These are phyloP conservation scores for Gloeostereum incarnatum DNA, from an alignment of 768 basidiomycete species.

Conservation along the genomic window DNA sequence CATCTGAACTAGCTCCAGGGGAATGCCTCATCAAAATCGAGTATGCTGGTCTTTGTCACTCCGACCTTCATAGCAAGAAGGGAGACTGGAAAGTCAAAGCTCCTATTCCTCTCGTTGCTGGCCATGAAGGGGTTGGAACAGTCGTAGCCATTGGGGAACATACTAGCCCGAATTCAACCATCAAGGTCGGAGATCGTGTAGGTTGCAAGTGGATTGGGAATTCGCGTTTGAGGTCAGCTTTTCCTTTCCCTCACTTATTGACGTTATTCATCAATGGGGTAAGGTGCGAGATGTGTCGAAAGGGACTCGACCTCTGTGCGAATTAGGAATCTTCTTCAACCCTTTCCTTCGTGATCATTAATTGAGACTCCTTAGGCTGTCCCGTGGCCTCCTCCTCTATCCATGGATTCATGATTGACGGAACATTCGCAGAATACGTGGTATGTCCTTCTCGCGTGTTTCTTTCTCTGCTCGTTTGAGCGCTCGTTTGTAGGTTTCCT, in stretches of 20 bases:
- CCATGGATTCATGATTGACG: constrained; percentile 60
- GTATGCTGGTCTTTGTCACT: constrained; percentile 62
- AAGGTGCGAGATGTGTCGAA: constrained; percentile 64
- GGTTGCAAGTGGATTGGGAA: constrained; percentile 65
- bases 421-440: constrained; percentile 61
- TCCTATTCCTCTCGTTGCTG: constrained; percentile 52
- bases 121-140: constrained; percentile 74
- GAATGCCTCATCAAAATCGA: constrained; percentile 67
- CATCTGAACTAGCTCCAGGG: constrained; percentile 45
- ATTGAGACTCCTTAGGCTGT: constrained; percentile 32
- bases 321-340: neutral
- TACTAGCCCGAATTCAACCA: constrained; percentile 27
- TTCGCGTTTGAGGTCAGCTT: constrained; percentile 25
- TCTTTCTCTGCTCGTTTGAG: neutral
- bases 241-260: neutral
- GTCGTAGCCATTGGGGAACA: constrained; percentile 70
- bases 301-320: constrained; percentile 44
- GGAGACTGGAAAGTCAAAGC: constrained; percentile 57
- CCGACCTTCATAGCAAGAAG: constrained; percentile 60
- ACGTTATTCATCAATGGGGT: neutral
- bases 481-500: constrained; percentile 38
- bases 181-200: constrained; percentile 69
- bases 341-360: neutral
- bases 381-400: constrained; percentile 22
- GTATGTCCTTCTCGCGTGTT: constrained; percentile 19